Evolutionary conservation across 345 rosid genomes (phyloP), one percentile per base, ranked within the genome.

Genomic region (Psidium guajava): DNA sequence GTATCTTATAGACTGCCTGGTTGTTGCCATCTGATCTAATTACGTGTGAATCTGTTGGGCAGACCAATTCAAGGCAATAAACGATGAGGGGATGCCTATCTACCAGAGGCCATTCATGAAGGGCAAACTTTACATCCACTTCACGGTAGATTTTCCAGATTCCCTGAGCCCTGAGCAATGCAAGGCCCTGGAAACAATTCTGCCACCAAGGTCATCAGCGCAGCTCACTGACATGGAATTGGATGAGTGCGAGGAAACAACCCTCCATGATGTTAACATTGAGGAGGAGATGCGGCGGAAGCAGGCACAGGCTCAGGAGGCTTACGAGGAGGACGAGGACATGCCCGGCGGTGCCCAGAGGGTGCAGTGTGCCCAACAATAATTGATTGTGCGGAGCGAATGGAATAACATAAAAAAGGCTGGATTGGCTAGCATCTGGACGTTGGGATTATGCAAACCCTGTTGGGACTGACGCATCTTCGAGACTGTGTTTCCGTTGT

Each of bases 341-440:
- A 91, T 87, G 91, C 90, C 64, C 0, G 93, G 93, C 32, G 95
- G 91, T 18, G 94, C 87, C 82, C 94, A 91, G 82, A 90, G 95
- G 85, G 93, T 94, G 83, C 98, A 94, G 83, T 94, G 98, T 54
- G 96, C 96, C 25, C 98, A 94, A 85, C 98, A 93, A 61, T 94
- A 82, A 86, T 81, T 55, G 56, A 52, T 10, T 10, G 59, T 9
- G 44, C 57, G 20, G 47, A 69, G 8, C 3, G 5, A 69, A 18
- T 69, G 47, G 18, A 69, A 69, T 36, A 18, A 69, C 13, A 24
- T 69, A 15, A 64, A 40, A 64, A 21, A 2, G 0, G 11, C 22
- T 69, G 80, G 80, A 69, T 69, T 2, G 25, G 80, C 80, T 69
- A 69, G 80, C 47, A 36, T 69, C 80, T 69, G 24, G 9, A 69